Evolutionary conservation across 176 grass and related monocot genomes (phyloP).

Genomic region (Coix lacrymajobi): DNA sequence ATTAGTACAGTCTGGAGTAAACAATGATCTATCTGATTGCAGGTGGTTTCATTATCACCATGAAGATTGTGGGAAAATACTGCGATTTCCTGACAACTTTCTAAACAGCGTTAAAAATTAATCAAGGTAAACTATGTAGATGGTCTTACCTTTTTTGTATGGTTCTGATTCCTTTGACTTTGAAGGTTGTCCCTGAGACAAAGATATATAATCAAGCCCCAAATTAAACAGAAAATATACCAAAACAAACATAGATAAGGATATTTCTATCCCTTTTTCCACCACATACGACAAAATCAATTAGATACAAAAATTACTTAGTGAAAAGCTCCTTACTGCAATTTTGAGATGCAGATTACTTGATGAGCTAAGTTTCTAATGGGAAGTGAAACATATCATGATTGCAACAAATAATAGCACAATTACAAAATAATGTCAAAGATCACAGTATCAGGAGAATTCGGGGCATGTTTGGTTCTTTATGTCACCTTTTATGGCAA

Average conservation of each 20-base stretch:
- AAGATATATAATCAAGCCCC: neutral
- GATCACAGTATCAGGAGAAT: neutral
- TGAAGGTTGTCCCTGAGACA: constrained; percentile 68
- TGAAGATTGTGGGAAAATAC: constrained; percentile 7
- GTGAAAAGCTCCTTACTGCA: neutral
- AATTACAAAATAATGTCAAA: neutral
- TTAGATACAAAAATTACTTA: neutral
- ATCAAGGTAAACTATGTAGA: neutral
- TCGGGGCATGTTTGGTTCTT: neutral
- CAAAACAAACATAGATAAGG: neutral
- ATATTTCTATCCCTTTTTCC: neutral
- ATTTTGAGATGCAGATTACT: neutral
- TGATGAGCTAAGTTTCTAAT: neutral
- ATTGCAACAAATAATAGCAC: neutral
- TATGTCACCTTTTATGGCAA: neutral
- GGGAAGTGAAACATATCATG: neutral
- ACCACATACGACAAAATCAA: constrained; percentile 10
- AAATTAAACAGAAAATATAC: neutral
- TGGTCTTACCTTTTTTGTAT: constrained; percentile 57
- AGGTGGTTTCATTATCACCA: constrained; percentile 9
- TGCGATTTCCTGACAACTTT: neutral
- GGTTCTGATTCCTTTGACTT: constrained; percentile 70
- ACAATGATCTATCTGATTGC: constrained; percentile 14
- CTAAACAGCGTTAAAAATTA: neutral
- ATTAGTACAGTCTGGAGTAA: constrained; percentile 15